Evolutionary conservation across 2,329 filamentous ascomycete genomes (phyloP).

Genomic region (Trichocomaceae sp.): DNA sequence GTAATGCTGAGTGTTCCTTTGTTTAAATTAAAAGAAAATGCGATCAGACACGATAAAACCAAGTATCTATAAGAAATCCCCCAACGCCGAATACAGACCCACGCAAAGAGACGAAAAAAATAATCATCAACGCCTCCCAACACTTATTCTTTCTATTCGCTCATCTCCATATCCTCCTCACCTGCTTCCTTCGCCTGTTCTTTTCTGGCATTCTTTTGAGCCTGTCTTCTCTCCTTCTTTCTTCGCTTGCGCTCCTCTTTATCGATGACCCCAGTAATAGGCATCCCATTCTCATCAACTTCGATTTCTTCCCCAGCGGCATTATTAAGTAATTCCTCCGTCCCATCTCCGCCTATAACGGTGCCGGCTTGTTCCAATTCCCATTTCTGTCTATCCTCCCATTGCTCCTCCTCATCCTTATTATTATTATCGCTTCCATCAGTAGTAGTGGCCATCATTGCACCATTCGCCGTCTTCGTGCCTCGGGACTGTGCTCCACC

Average conservation of each 20-base stretch:
- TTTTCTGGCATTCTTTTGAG: constrained; percentile 34
- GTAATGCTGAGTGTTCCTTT: constrained; percentile 11
- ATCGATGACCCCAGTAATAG: constrained; percentile 31
- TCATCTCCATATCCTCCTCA: constrained; percentile 12
- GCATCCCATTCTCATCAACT: constrained; percentile 30
- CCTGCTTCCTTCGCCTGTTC: constrained; percentile 21
- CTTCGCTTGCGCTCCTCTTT: constrained; percentile 49
- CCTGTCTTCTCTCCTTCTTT: constrained; percentile 50
- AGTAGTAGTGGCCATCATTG: constrained; percentile 29
- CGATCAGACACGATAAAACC: background rate
- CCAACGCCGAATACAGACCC: constrained; percentile 6
- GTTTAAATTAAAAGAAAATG: background rate
- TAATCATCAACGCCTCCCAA: background rate
- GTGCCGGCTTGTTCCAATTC: constrained; percentile 26
- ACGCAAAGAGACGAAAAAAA: background rate
- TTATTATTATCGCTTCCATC: constrained; percentile 9
- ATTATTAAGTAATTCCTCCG: constrained; percentile 11
- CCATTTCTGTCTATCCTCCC: constrained; percentile 32
- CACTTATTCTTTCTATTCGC: constrained; percentile 9
- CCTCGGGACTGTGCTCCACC: background rate
- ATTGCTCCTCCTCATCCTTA: constrained; percentile 9
- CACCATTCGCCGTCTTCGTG: constrained; percentile 18
- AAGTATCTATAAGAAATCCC: background rate
- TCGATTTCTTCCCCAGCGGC: constrained; percentile 28
- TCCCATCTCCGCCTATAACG: constrained; percentile 2